These are phyloP conservation scores for Thelonectria olida DNA, from an alignment of 2,329 filamentous ascomycete species.

Conservation along the genomic window DNA sequence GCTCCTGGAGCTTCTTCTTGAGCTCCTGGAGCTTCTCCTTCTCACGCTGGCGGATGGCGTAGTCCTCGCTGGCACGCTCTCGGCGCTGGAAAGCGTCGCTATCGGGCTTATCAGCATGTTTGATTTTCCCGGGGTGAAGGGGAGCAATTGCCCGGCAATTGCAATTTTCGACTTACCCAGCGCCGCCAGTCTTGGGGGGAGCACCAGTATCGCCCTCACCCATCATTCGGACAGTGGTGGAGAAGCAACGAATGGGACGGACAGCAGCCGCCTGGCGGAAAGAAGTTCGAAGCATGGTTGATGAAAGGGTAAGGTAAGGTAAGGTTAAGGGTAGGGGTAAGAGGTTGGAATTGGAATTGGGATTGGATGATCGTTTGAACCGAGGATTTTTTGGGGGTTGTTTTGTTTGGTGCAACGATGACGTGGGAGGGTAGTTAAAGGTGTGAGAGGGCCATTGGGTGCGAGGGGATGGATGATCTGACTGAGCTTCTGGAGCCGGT, in stretches of 20 bases:
- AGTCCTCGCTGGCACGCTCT: constrained; percentile 86
- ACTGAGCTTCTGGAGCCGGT: constrained; percentile 28
- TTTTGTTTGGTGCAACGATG: constrained; percentile 32
- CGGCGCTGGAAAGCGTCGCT: constrained; percentile 95
- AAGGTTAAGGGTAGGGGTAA: neutral
- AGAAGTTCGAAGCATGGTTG: constrained; percentile 73
- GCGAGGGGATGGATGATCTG: constrained; percentile 35
- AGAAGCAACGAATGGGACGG: constrained; percentile 69
- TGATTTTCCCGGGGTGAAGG: neutral
- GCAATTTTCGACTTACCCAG: constrained; percentile 55
- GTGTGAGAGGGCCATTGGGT: constrained; percentile 26
- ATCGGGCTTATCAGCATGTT: constrained; percentile 12
- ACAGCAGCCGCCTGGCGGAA: constrained; percentile 64
- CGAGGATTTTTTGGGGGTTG: constrained; percentile 26
- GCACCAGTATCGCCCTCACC: constrained; percentile 75
- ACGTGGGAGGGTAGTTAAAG: constrained; percentile 35
- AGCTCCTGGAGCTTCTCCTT: constrained; percentile 86
- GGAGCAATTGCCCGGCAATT: neutral
- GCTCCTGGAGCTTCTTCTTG: constrained; percentile 76
- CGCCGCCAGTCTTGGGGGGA: constrained; percentile 62
- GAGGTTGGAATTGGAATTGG: constrained; percentile 13
- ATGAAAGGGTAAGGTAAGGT: constrained; percentile 14
- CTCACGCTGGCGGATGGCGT: constrained; percentile 87
- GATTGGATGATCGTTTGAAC: constrained; percentile 21
- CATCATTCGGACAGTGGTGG: constrained; percentile 71